These are phyloP conservation scores for Trichoderma arundinaceum DNA, from an alignment of 2,329 filamentous ascomycete genomes.

Conservation along the genomic window DNA sequence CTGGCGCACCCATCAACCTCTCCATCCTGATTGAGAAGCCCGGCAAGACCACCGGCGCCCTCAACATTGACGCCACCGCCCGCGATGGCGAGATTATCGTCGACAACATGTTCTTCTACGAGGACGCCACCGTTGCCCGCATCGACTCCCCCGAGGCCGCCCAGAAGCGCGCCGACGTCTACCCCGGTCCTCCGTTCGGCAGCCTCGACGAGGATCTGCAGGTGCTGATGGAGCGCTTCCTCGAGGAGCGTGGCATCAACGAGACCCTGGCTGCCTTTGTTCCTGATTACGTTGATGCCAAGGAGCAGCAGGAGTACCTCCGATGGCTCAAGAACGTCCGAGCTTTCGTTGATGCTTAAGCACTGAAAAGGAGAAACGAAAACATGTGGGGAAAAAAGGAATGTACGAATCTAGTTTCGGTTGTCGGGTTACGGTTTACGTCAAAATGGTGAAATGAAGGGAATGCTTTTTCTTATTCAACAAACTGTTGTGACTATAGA, in stretches of 20 bases:
- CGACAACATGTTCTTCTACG: constrained; percentile 89
- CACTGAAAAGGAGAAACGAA: neutral
- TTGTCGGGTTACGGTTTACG: neutral
- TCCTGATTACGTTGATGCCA: constrained; percentile 94
- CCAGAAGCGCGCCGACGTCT: constrained; percentile 77
- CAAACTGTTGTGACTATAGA: constrained; percentile 24
- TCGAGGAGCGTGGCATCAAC: constrained; percentile 93
- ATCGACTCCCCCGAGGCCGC: constrained; percentile 76
- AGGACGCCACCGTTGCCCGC: constrained; percentile 76
- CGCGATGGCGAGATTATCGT: constrained; percentile 87
- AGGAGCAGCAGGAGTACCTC: constrained; percentile 98
- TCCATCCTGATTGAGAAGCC: constrained; percentile 90
- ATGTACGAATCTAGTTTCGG: constrained; percentile 22
- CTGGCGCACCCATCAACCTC: constrained; percentile 78
- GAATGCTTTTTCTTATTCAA: constrained; percentile 12
- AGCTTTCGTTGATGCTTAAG: constrained; percentile 76
- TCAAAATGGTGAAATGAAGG: constrained; percentile 22
- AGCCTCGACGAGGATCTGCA: constrained; percentile 97
- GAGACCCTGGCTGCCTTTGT: constrained; percentile 86
- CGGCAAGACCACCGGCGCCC: constrained; percentile 70
- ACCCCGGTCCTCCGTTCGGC: constrained; percentile 89
- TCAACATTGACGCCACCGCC: constrained; percentile 84
- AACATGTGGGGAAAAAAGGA: neutral
- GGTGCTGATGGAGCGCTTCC: constrained; percentile 86
- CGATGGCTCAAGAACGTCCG: constrained; percentile 88